Percentiles rank a stretch among this genome's conserved stretches.
These are phyloP conservation scores for Ambrosia hybrid DNA, from an alignment of 140 eudicot genomes.

Conservation along the genomic window DNA sequence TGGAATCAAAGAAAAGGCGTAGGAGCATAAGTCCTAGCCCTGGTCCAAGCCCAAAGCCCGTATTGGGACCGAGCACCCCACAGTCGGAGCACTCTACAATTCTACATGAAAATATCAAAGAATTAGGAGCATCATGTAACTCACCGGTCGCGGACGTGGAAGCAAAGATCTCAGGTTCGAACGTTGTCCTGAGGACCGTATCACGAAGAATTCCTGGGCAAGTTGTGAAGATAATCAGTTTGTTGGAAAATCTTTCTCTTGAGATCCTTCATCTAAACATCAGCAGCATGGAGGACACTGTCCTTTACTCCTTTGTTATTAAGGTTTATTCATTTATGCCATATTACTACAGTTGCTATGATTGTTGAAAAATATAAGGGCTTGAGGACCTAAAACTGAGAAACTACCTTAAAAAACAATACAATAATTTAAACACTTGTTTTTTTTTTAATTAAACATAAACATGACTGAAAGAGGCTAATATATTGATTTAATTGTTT, in stretches of 20 bases:
- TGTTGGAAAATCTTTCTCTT: slow-evolving; percentile 71
- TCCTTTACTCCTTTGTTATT: slow-evolving; percentile 83
- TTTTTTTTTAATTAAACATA: too few species aligned
- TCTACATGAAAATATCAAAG: slow-evolving; percentile 50
- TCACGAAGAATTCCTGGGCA: slow-evolving; percentile 82
- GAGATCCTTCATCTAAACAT: slow-evolving; percentile 88
- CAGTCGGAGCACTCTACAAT: slow-evolving; percentile 41
- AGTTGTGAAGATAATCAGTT: slow-evolving; percentile 65
- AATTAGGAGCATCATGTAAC: slow-evolving; percentile 78
- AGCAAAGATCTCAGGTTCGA: slow-evolving; percentile 88
- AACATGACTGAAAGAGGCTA: too few species aligned
- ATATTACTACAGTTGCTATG: not conserved
- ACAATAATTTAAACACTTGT: too few species aligned
- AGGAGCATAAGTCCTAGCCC: slow-evolving; percentile 86
- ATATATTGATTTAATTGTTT: too few species aligned
- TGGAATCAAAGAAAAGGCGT: slow-evolving; percentile 87
- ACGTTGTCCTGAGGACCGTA: slow-evolving; percentile 72
- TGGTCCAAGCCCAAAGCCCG: slow-evolving; percentile 63
- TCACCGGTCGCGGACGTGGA: slow-evolving; percentile 87
- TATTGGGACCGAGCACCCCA: slow-evolving; percentile 53
- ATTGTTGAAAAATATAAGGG: too few species aligned
- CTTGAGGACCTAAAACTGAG: too few species aligned
- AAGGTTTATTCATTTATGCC: slow-evolving; percentile 51
- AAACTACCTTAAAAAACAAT: too few species aligned
- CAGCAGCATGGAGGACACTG: slow-evolving; percentile 98